Conservation (phyloP, 495 filamentous ascomycete species). For the Aspergillus cristatus region DNA sequence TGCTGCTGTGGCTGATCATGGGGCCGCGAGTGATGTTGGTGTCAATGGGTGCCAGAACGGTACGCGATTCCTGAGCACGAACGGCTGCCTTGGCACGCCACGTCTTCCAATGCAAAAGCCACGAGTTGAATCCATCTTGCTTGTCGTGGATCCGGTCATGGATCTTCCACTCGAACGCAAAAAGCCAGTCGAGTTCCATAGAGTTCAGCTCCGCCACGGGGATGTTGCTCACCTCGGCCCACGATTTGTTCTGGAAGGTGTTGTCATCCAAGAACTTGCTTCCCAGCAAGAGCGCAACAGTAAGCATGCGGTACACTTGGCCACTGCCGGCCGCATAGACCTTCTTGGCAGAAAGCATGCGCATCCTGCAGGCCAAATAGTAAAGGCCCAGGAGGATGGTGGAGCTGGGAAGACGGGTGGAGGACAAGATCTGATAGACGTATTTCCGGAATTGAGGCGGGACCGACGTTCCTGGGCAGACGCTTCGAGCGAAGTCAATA, state of each 20-base stretch:
- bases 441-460: slow-evolving; percentile 86
- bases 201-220: slow-evolving; percentile 77
- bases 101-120: slow-evolving; percentile 75
- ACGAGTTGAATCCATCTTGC: slow-evolving; percentile 69
- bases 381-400: slow-evolving; percentile 90
- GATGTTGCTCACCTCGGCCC: slow-evolving; percentile 96
- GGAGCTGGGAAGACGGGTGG: slow-evolving; percentile 87
- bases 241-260: slow-evolving; percentile 98
- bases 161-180: slow-evolving; percentile 74
- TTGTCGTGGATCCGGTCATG: slow-evolving; percentile 78
- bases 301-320: slow-evolving; percentile 85
- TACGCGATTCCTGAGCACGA: slow-evolving; percentile 42
- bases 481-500: slow-evolving; percentile 69
- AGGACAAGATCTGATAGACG: slow-evolving; percentile 86
- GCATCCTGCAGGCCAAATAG: slow-evolving; percentile 78
- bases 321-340: slow-evolving; percentile 52
- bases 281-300: slow-evolving; percentile 76
- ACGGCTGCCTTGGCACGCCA: slow-evolving; percentile 59
- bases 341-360: slow-evolving; percentile 53
- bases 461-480: slow-evolving; percentile 57
- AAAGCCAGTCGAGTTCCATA: slow-evolving; percentile 88
- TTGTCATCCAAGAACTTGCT: slow-evolving; percentile 99
- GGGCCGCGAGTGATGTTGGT: slow-evolving; percentile 48
- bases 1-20: slow-evolving; percentile 14
- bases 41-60: slow-evolving; percentile 61